phyloP scores from a whole-genome alignment of 805 yeast species.

The Candida caryicola region DNA sequence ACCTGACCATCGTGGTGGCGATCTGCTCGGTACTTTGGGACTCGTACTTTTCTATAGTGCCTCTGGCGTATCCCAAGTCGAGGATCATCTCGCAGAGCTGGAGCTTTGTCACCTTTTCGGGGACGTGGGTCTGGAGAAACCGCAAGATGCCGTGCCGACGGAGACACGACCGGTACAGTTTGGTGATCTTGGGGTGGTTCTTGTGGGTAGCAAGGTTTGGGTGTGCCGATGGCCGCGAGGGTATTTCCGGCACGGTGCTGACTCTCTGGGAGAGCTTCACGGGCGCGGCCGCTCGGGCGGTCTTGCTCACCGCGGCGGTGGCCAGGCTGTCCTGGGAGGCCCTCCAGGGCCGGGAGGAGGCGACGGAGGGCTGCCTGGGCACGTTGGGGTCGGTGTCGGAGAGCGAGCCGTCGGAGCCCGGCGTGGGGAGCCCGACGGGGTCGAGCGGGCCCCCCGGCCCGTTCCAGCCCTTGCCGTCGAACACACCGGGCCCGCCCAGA shows the following conservation, averaged over 20 bases:
- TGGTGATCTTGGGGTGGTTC: neutral
- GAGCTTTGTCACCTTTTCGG: conserved; percentile 10
- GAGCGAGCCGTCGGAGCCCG: no score
- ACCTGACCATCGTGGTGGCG: conserved; percentile 6
- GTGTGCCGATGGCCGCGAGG: neutral
- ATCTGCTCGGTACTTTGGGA: conserved; percentile 7
- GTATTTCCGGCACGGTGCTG: no score
- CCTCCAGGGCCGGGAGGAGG: neutral
- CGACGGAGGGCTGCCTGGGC: neutral
- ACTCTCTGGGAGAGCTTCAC: no score
- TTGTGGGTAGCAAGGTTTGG: neutral
- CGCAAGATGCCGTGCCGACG: conserved; percentile 11
- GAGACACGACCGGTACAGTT: conserved; percentile 12
- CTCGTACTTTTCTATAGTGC: conserved; percentile 5
- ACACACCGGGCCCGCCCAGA: no score
- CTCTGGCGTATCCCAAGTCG: conserved; percentile 17
- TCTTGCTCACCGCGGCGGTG: neutral
- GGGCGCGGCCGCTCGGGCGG: no score
- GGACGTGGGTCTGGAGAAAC: conserved; percentile 14
- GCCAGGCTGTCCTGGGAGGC: neutral
- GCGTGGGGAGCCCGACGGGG: no score
- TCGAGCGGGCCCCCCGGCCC: no score
- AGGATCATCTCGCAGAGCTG: conserved; percentile 14
- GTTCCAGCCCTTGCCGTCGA: no score
- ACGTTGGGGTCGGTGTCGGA: no score